Evolutionary conservation across 805 yeast species (phyloP), one percentile per base, ranked within the genome.

Genomic region (Yarrowia divulgata): DNA sequence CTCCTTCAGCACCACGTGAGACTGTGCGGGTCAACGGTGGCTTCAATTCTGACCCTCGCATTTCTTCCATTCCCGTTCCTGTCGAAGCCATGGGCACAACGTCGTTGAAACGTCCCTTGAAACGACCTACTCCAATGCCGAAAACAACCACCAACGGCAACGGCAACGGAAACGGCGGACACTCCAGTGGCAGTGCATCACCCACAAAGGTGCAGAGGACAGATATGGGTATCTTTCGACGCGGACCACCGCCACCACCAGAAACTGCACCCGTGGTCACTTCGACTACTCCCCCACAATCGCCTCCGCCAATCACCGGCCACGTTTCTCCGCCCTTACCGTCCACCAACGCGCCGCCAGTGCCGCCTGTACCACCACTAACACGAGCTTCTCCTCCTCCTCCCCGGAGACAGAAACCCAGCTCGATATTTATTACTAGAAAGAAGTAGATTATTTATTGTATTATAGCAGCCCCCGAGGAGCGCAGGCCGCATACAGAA

Each of bases 341-440:
- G 14, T 1, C 37, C 3, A 14, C 18, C 5, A 19, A 48, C 3
- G 18, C 42, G 29, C 40, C 57, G 35, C 29, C 57, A 2, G 16
- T 42, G 8, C 39, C 57, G 1, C 14, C 45, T 45, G 49, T 45
- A 18, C 48, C 48, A 9, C 34, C 63, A 34, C 40, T 43, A 32
- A 57, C 49, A 12, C 6, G 49, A 57, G 49, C 48, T 7, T 43
- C 64, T 29, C 49, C 64, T 16, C 64, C 64, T 5, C 64, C 64
- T 5, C 64, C 49, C 1, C 37, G 48, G 39, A 16, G 64, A 29
- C 62, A 23, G 50, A 57, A 57, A 32, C 64, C 64, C 37, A 57
- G 64, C 64, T 42, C 49, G 49, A 57, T 57, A 57, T 57, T 57
- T 57, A 57, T 57, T 57, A 57, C 64, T 57, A 57, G 64, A 57